phyloP scores from a whole-genome alignment of 2,329 filamentous ascomycete genomes.

The Setomelanomma holmii region DNA sequence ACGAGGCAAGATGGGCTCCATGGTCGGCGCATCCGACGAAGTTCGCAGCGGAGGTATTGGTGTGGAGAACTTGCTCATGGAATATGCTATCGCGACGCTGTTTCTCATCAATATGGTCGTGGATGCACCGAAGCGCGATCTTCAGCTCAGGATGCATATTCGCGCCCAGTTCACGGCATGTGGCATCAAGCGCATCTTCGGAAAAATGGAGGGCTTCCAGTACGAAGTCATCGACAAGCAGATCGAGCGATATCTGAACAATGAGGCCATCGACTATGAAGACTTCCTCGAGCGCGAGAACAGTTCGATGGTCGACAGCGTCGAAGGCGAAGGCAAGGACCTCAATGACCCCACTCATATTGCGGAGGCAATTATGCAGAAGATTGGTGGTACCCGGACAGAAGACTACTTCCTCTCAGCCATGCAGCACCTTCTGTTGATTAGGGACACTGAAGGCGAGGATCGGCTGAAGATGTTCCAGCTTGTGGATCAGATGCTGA shows the following conservation, averaged over 20 bases:
- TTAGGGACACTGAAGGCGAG: conserved; percentile 89
- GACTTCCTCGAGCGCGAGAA: conserved; percentile 92
- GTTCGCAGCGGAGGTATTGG: conserved; percentile 94
- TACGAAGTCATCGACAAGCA: conserved; percentile 99
- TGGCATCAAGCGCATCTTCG: conserved; percentile 91
- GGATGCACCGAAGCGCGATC: conserved; percentile 85
- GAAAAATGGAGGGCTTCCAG: conserved; percentile 97
- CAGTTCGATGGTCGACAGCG: conserved; percentile 85
- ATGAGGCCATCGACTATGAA: conserved; percentile 98
- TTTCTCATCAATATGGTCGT: conserved; percentile 97
- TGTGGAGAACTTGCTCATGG: conserved; percentile 99
- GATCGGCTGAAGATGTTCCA: conserved; percentile 96
- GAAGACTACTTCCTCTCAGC: conserved; percentile 97
- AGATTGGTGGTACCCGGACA: conserved; percentile 80
- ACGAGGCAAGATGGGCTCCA: conserved; percentile 96
- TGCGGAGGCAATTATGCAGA: conserved; percentile 88
- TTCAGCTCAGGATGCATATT: conserved; percentile 92
- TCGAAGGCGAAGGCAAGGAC: conserved; percentile 87
- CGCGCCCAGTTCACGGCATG: conserved; percentile 95
- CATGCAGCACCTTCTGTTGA: conserved; percentile 91
- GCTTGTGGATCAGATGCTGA: conserved; percentile 97
- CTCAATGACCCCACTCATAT: conserved; percentile 93
- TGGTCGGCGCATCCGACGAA: conserved; percentile 96
- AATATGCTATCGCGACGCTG: conserved; percentile 94
- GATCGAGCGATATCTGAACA: conserved; percentile 88